phyloP scores from a whole-genome alignment of 495 filamentous ascomycete species.

The Aspergillus haitiensis region DNA sequence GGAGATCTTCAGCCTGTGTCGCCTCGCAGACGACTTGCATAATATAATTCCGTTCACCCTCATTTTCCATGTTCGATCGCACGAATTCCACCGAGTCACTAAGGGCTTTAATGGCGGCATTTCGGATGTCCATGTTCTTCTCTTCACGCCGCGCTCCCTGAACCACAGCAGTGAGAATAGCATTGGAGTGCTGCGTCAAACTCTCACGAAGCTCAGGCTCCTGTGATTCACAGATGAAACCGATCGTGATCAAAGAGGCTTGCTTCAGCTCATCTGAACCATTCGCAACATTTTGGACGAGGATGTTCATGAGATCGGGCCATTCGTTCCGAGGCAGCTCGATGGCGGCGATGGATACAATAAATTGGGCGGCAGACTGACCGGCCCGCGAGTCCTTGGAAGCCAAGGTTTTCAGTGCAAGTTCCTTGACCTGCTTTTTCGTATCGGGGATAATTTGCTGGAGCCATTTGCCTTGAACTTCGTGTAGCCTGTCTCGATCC shows the following conservation, averaged over 20 bases:
- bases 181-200: conserved; percentile 85
- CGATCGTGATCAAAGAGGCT: conserved; percentile 88
- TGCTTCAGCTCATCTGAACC: conserved; percentile 88
- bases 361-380: conserved; percentile 87
- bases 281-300: conserved; percentile 88
- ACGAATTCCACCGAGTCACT: conserved; percentile 98
- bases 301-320: conserved; percentile 85
- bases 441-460: conserved; percentile 72
- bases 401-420: conserved; percentile 78
- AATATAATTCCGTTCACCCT: conserved; percentile 98
- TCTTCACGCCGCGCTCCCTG: conserved; percentile 97
- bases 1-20: conserved; percentile 82
- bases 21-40: conserved; percentile 99
- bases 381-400: conserved; percentile 78
- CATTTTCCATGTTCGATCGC: conserved; percentile 95
- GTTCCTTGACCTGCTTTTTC: conserved; percentile 82
- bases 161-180: conserved; percentile 95
- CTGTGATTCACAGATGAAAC: conserved; percentile 96
- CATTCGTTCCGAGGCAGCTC: conserved; percentile 92
- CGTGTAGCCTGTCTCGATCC: conserved; percentile 79
- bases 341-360: conserved; percentile 91
- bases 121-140: conserved; percentile 81
- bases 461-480: conserved; percentile 89
- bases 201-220: conserved; percentile 81
- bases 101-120: conserved; percentile 88